Base-by-base conservation (phyloP, 1,284 basidiomycete species). In the Leccinum griseonigrum region DNA sequence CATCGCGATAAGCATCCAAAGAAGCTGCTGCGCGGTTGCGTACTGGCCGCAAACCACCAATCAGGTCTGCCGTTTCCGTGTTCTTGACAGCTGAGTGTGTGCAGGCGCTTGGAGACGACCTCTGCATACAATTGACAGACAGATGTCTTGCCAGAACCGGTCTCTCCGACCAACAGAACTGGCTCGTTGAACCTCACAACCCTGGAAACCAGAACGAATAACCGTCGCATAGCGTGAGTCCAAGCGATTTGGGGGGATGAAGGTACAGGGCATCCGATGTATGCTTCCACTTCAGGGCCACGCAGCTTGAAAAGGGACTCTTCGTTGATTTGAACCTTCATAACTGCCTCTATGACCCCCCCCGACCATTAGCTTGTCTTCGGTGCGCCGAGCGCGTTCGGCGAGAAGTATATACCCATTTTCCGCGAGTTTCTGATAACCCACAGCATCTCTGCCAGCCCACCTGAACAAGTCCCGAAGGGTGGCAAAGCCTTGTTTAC, bases 361-460 rank as follows among this genome's bases (percentile, higher is more conserved):
- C 75, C 95, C 95, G 62, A 99, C 97, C 1, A 91, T 88, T 0
- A 78, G 73, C 74, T 92, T 95, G 76, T 99, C 97, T 65, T 98
- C 95, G 3, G 82, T 77, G 38, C 88, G 84, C 38, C 97, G 83
- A 2, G 94, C 84, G 34, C 97, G 88, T 76, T 99, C 97, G 0
- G 95, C 97, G 11, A 99, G 81, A 7, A 99, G 83, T 95, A 99
- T 98, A 77, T 96, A 99, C 0, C 97, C 97, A 67, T 98, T 95
- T 68, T 97, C 90, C 0, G 97, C 97, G 54, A 99, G 81, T 72
- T 97, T 90, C 71, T 98, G 90, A 71, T 97, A 95, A 6, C 91
- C 88, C 51, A 94, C 81, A 1, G 95, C 92, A 62, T 92, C 91
- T 62, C 97, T 83, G n/a, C 89, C 89, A 3, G 96, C 97, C 97